Percentiles rank a stretch among this genome's conserved stretches.
Evolutionary conservation across 1,139 yeast species (phyloP).

Genomic region (Yamadazyma jaroonii): DNA sequence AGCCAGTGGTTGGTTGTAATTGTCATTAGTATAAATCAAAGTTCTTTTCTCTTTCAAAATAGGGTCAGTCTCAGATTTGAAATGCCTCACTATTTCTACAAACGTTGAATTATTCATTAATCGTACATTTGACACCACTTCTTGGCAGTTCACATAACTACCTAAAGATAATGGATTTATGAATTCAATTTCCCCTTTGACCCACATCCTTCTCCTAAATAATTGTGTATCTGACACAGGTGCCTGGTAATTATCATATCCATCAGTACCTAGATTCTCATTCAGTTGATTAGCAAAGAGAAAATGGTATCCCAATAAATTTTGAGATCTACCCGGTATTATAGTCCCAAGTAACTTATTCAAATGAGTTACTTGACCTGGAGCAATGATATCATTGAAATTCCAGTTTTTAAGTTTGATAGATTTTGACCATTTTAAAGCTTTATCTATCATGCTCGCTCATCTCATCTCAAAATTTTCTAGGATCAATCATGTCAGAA

Average conservation of each 20-base stretch:
- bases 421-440: slow-evolving; percentile 9
- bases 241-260: slow-evolving; percentile 80
- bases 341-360: slow-evolving; percentile 6
- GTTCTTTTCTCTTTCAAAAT: slow-evolving; percentile 29
- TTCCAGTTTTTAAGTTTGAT: slow-evolving; percentile 12
- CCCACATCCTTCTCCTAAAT: slow-evolving; percentile 77
- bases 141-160: slow-evolving; percentile 34
- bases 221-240: slow-evolving; percentile 39
- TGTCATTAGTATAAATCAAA: slow-evolving; percentile 34
- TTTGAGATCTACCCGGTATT: not conserved
- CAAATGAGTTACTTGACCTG: slow-evolving; percentile 8
- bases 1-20: not conserved
- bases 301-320: slow-evolving; percentile 57
- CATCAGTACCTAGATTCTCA: slow-evolving; percentile 57
- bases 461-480: slow-evolving; percentile 1
- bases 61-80: slow-evolving; percentile 13
- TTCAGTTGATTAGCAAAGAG: slow-evolving; percentile 58
- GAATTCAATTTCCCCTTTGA: slow-evolving; percentile 59
- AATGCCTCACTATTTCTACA: slow-evolving; percentile 44
- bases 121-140: slow-evolving; percentile 37
- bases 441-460: slow-evolving; percentile 3
- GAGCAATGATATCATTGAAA: slow-evolving; percentile 11
- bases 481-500: slow-evolving; percentile 10
- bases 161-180: slow-evolving; percentile 31
- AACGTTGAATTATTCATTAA: slow-evolving; percentile 34